Evolutionary conservation across 1,284 basidiomycete species (phyloP).

Genomic region (Melanopsichium pennsylvanicum): DNA sequence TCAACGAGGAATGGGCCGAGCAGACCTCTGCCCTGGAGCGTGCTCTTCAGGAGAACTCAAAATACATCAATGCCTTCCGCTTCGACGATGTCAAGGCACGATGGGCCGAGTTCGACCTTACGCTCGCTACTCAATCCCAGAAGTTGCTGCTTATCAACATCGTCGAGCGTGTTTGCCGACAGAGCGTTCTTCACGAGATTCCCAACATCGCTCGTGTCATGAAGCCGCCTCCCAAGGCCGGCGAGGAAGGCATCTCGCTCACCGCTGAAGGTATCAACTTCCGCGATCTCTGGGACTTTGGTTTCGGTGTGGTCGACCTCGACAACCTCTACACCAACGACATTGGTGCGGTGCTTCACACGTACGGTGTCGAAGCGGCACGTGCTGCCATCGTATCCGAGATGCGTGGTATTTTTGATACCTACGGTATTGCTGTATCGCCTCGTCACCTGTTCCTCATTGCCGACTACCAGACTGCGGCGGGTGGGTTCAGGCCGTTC

Average conservation of each 20-base stretch:
- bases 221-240: slow-evolving; percentile 55
- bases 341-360: slow-evolving; percentile 87
- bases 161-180: slow-evolving; percentile 62
- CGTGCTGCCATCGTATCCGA: slow-evolving; percentile 71
- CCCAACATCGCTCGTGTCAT: slow-evolving; percentile 59
- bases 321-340: slow-evolving; percentile 92
- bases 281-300: slow-evolving; percentile 87
- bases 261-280: slow-evolving; percentile 73
- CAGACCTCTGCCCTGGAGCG: slow-evolving; percentile 67
- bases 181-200: slow-evolving; percentile 63
- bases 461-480: slow-evolving; percentile 98
- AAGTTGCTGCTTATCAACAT: slow-evolving; percentile 65
- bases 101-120: slow-evolving; percentile 64
- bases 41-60: slow-evolving; percentile 69
- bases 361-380: slow-evolving; percentile 74
- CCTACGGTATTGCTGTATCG: slow-evolving; percentile 96
- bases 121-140: slow-evolving; percentile 53
- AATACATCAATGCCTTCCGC: slow-evolving; percentile 73
- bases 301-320: slow-evolving; percentile 80
- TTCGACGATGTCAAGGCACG: slow-evolving; percentile 74
- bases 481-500: slow-evolving; percentile 96
- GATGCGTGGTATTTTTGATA: slow-evolving; percentile 87
- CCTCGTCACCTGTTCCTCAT: slow-evolving; percentile 93
- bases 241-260: slow-evolving; percentile 45
- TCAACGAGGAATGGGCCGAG: slow-evolving; percentile 62